A percentile compares a stretch with the other conserved stretches of the same genome.
phyloP scores from a whole-genome alignment of 2,329 filamentous ascomycete genomes.

The Xylaria sp. region DNA sequence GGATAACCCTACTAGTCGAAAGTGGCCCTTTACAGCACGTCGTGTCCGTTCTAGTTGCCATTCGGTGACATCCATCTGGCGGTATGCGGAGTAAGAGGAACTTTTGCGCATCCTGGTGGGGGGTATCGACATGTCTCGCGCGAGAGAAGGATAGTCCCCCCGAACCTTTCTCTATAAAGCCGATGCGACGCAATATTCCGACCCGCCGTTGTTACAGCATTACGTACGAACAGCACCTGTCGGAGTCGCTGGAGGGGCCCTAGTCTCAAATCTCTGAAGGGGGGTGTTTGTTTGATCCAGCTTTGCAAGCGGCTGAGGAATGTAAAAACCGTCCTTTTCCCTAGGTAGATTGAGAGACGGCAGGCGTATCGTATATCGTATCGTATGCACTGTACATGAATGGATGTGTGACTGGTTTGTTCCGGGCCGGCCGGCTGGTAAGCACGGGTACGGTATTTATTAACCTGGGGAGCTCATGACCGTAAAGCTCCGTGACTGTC shows the following conservation, averaged over 20 bases:
- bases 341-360: neutral
- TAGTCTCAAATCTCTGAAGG: neutral
- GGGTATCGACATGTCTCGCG: slow-evolving; percentile 20
- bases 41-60: slow-evolving; percentile 8
- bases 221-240: neutral
- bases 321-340: neutral
- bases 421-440: slow-evolving; percentile 29
- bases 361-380: slow-evolving; percentile 7
- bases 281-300: neutral
- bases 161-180: neutral
- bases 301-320: slow-evolving; percentile 1
- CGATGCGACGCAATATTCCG: slow-evolving; percentile 4
- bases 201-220: slow-evolving; percentile 8
- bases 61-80: slow-evolving; percentile 11
- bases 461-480: slow-evolving; percentile 30
- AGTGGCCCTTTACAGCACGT: neutral
- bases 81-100: slow-evolving; percentile 1
- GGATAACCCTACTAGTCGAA: slow-evolving; percentile 15
- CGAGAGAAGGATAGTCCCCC: neutral
- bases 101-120: slow-evolving; percentile 3
- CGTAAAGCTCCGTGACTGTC: slow-evolving; percentile 31
- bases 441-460: slow-evolving; percentile 30
- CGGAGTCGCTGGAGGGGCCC: slow-evolving; percentile 5
- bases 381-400: slow-evolving; percentile 6
- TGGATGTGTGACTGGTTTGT: slow-evolving; percentile 24